Evolutionary conservation across 2,329 filamentous ascomycete genomes (phyloP).

Genomic region (Pseudocercospora ulei): DNA sequence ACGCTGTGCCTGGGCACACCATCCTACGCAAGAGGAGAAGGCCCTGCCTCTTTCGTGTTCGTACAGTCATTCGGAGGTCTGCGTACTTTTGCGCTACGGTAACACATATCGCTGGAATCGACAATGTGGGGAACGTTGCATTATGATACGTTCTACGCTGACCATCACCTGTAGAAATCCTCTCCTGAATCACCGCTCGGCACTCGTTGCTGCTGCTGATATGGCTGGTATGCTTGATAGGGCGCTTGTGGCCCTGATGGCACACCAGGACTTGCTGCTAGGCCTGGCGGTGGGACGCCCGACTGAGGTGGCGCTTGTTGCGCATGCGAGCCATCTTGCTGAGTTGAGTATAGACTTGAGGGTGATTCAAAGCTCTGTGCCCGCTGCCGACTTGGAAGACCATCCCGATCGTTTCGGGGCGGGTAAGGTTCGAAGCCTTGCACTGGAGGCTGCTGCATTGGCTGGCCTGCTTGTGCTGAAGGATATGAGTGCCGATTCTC

Average conservation of each 20-base stretch:
- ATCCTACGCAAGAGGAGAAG: constrained; percentile 8
- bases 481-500: constrained; percentile 39
- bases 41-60: constrained; percentile 7
- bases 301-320: constrained; percentile 23
- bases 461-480: constrained; percentile 25
- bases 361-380: constrained; percentile 30
- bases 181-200: constrained; percentile 29
- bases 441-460: constrained; percentile 23
- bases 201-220: constrained; percentile 22
- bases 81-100: constrained; percentile 15
- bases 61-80: constrained; percentile 10
- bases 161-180: constrained; percentile 31
- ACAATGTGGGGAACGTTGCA: constrained; percentile 2
- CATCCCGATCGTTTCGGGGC: constrained; percentile 18
- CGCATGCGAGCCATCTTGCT: constrained; percentile 18
- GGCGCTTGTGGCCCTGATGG: constrained; percentile 13
- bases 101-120: constrained; percentile 11
- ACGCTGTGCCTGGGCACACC: constrained; percentile 5
- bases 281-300: constrained; percentile 30
- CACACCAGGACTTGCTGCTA: constrained; percentile 20
- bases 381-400: constrained; percentile 25
- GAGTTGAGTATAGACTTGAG: constrained; percentile 26
- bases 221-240: constrained; percentile 33
- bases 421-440: constrained; percentile 24
- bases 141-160: constrained; percentile 4